A percentile compares a stretch with the other conserved stretches of the same genome.
Evolutionary conservation across 768 basidiomycete species (phyloP).

Genomic region (Phylloporus scabripes): DNA sequence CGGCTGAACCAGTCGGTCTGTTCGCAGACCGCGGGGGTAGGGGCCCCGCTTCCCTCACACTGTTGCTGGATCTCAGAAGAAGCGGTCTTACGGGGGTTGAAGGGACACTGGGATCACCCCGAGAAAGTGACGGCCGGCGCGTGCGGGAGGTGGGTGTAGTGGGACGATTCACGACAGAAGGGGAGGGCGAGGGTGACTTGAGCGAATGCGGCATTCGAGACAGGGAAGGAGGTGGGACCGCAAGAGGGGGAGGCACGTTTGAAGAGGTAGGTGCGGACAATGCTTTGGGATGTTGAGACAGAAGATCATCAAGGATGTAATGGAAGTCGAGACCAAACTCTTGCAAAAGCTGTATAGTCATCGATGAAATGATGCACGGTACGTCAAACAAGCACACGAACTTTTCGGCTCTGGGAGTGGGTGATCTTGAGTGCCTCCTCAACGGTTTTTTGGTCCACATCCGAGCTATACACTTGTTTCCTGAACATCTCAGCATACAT

Average conservation of each 20-base stretch:
- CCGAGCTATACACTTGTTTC: constrained; percentile 86
- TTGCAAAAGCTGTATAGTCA: constrained; percentile 59
- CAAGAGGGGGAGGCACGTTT: constrained; percentile 28
- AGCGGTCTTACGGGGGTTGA: constrained; percentile 17
- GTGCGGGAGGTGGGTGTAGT: constrained; percentile 26
- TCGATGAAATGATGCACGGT: neutral
- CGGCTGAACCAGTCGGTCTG: constrained; percentile 50
- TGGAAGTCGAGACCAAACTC: constrained; percentile 95
- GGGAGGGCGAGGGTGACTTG: constrained; percentile 13
- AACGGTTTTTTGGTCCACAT: constrained; percentile 62
- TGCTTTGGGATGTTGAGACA: constrained; percentile 47
- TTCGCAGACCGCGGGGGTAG: constrained; percentile 63
- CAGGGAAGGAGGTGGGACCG: constrained; percentile 12
- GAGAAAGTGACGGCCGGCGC: constrained; percentile 23
- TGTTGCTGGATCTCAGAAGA: constrained; percentile 25
- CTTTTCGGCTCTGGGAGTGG: constrained; percentile 78
- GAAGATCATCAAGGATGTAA: constrained; percentile 76
- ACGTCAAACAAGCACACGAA: constrained; percentile 26
- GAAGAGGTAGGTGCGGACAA: constrained; percentile 11
- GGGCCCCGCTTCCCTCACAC: constrained; percentile 40
- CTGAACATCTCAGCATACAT: constrained; percentile 79
- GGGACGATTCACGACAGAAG: constrained; percentile 14
- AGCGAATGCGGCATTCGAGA: constrained; percentile 14
- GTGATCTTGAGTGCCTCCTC: constrained; percentile 78
- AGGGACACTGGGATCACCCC: constrained; percentile 22